A percentile compares a stretch with the other conserved stretches of the same genome.
These are phyloP conservation scores for Colletotrichum falcatum DNA, from an alignment of 2,329 filamentous ascomycete genomes.

Conservation along the genomic window DNA sequence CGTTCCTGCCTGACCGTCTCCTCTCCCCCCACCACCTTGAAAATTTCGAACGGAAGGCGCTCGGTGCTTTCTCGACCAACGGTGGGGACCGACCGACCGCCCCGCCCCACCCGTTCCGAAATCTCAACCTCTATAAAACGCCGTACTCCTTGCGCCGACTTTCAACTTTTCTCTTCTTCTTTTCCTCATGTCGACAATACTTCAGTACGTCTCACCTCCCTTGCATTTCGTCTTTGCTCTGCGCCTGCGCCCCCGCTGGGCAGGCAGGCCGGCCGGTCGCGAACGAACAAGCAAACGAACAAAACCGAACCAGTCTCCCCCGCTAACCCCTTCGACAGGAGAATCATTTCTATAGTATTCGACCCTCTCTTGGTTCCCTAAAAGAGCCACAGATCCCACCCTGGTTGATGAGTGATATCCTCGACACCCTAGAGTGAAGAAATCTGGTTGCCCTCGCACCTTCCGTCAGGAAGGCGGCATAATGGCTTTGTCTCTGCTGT, in stretches of 20 bases:
- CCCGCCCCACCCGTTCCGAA: neutral
- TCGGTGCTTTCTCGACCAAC: neutral
- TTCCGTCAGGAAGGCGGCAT: constrained; percentile 71
- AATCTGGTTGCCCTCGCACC: constrained; percentile 69
- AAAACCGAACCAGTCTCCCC: too few relatives aligned
- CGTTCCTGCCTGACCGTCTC: neutral
- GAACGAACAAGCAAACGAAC: neutral
- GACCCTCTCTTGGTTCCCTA: constrained; percentile 92
- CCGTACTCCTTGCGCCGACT: constrained; percentile 42
- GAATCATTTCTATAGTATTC: constrained; percentile 99
- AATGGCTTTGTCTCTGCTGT: constrained; percentile 59
- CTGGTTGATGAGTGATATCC: constrained; percentile 95
- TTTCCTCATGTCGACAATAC: constrained; percentile 73
- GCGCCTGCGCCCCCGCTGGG: neutral
- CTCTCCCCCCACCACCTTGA: neutral
- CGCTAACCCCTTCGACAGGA: constrained; percentile 55
- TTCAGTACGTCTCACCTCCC: constrained; percentile 61
- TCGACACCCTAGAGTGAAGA: constrained; percentile 91
- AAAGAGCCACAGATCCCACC: constrained; percentile 93
- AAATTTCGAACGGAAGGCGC: constrained; percentile 9
- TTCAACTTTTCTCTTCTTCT: constrained; percentile 57
- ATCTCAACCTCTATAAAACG: constrained; percentile 55
- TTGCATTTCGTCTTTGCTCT: constrained; percentile 43
- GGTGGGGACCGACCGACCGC: neutral
- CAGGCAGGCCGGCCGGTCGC: neutral